A percentile compares a stretch with the other conserved stretches of the same genome.
These are phyloP conservation scores for Trichoderma sp. DNA, from an alignment of 2,329 filamentous ascomycete genomes.

Conservation along the genomic window DNA sequence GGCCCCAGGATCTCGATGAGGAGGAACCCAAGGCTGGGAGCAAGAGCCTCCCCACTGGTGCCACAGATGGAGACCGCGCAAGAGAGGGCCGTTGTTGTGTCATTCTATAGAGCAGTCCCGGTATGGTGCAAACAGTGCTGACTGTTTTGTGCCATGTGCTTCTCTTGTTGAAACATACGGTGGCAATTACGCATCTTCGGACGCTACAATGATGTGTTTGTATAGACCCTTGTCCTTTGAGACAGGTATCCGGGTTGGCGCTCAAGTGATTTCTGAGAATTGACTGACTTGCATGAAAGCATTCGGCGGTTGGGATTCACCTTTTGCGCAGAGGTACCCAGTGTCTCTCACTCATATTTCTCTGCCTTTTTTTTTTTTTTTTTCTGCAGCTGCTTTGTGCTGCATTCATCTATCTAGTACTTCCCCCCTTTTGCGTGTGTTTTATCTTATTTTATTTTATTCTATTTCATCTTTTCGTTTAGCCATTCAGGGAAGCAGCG, in stretches of 20 bases:
- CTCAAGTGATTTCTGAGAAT: neutral
- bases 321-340: neutral
- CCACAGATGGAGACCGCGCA: constrained; percentile 40
- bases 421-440: neutral
- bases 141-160: neutral
- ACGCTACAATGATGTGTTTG: neutral
- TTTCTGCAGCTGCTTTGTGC: neutral
- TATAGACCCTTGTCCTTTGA: neutral
- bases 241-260: neutral
- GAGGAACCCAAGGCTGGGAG: constrained; percentile 70
- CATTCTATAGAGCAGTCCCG: constrained; percentile 41
- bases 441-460: neutral
- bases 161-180: constrained; percentile 4
- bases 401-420: neutral
- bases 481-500: constrained; percentile 20
- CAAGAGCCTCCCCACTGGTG: constrained; percentile 41
- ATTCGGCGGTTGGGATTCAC: neutral
- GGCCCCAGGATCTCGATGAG: constrained; percentile 81
- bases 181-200: neutral
- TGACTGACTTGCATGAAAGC: neutral
- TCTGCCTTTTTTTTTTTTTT: neutral
- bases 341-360: neutral
- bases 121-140: neutral
- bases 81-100: constrained; percentile 47
- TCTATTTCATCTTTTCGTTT: constrained; percentile 11